Percentiles rank a stretch among this genome's conserved stretches.
Evolutionary conservation across 352 stramenopile genomes (phyloP).

Genomic region (Globisporangium splendens): DNA sequence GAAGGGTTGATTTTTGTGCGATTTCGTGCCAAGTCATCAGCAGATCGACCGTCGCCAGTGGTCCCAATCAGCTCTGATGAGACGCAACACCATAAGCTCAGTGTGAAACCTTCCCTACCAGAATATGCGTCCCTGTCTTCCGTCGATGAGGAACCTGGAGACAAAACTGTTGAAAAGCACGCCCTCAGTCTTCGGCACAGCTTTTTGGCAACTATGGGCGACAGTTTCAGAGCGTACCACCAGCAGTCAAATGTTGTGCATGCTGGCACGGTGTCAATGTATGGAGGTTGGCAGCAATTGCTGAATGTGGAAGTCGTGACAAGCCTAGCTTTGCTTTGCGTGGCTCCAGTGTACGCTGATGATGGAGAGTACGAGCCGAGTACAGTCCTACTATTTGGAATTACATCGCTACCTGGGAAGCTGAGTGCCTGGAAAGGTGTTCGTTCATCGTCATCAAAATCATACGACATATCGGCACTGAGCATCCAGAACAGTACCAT

Average conservation of each 20-base stretch:
- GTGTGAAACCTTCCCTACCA: background rate
- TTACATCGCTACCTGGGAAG: slow-evolving; percentile 41
- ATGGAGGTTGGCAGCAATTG: slow-evolving; percentile 65
- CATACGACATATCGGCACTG: slow-evolving; percentile 49
- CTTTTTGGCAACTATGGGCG: slow-evolving; percentile 25
- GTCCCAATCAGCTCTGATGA: background rate
- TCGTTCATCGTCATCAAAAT: slow-evolving; percentile 21
- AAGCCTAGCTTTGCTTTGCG: slow-evolving; percentile 44
- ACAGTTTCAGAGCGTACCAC: slow-evolving; percentile 24
- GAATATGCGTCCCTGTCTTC: background rate
- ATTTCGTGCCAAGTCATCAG: slow-evolving; percentile 37
- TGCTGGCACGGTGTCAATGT: slow-evolving; percentile 65
- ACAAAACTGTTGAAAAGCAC: slow-evolving; percentile 19
- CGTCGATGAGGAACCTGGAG: slow-evolving; percentile 6
- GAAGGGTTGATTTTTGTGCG: slow-evolving; percentile 39
- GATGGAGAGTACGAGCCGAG: slow-evolving; percentile 74
- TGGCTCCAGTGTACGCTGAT: slow-evolving; percentile 71
- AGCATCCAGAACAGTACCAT: slow-evolving; percentile 47
- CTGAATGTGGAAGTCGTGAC: slow-evolving; percentile 29
- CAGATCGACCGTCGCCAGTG: background rate
- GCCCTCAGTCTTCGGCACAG: slow-evolving; percentile 27
- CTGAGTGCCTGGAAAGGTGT: slow-evolving; percentile 66
- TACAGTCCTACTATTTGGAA: slow-evolving; percentile 65
- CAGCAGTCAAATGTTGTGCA: slow-evolving; percentile 41
- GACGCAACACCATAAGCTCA: background rate